Base-by-base conservation (phyloP, 768 basidiomycete species). In the Suillus bovinus region DNA sequence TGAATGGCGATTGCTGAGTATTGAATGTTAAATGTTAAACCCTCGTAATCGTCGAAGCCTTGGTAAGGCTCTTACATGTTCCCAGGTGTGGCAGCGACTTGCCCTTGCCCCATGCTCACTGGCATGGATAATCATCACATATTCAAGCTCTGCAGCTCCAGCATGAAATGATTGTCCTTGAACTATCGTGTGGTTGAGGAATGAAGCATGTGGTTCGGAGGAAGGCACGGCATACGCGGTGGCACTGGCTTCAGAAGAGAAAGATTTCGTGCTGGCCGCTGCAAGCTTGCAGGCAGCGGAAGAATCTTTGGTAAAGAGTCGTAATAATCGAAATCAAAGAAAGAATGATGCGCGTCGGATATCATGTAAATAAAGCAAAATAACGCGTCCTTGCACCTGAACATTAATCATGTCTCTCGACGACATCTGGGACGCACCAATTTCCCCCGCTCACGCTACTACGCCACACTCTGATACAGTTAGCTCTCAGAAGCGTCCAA, bases 371-470 rank as follows among this genome's bases (percentile, higher is more conserved):
- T 44, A 72, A 4, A 11, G 2, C 13, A 59, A 68, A 72, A 74
- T 58, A 75, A 74, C 72, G 70, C 72, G 72, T 63, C 49, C 55
- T 36, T 52, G 5, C 4, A n/a, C 31, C 16, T 13, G 33, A 17
- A 57, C 54, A 27, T 29, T 50, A 38, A 38, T 38, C 69, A 75
- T 75, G 72, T 69, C 81, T 42, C 70, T 87, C 72, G 82, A 82
- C 66, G 78, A 80, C 66, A 89, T 89, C 71, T 89, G 85, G 85
- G 81, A 88, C 66, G 81, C 80, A 27, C 81, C 84, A 41, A 69
- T 80, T 64, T 75, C 71, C 27, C 68, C 76, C 49, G 63, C 65
- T 31, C 49, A 64, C 22, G 60, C 64, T 22, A 42, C 64, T 22
- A 58, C 54, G 4, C 70, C 76, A 33, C 63, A 67, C 16, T 71